These are phyloP conservation scores for Linum tenue DNA, from an alignment of 345 rosid genomes.

Conservation along the genomic window DNA sequence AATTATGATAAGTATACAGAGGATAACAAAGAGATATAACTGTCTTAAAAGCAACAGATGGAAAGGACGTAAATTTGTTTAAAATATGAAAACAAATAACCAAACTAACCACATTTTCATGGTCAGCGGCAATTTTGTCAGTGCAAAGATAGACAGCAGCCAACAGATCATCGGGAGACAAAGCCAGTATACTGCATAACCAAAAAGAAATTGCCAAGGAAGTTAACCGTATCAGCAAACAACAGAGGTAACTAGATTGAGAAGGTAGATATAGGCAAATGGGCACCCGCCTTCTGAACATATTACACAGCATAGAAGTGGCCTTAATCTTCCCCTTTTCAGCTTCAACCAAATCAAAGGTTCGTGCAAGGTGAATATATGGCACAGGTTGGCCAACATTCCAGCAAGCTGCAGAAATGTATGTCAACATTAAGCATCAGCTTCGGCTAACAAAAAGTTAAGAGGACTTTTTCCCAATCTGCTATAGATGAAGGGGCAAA, in stretches of 20 bases:
- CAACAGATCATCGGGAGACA: constrained; percentile 80
- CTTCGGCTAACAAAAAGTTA: background rate
- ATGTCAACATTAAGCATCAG: constrained; percentile 12
- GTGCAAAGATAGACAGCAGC: constrained; percentile 83
- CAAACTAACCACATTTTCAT: constrained; percentile 58
- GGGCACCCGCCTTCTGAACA: constrained; percentile 73
- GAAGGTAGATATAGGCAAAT: background rate
- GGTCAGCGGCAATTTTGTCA: constrained; percentile 79
- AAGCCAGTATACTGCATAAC: constrained; percentile 61
- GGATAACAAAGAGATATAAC: background rate
- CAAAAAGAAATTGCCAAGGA: constrained; percentile 13
- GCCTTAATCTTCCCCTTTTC: constrained; percentile 87
- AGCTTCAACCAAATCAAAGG: constrained; percentile 70
- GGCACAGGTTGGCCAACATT: constrained; percentile 66
- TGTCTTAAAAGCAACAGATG: background rate
- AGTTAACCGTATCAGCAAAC: constrained; percentile 8
- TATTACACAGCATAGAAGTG: constrained; percentile 78
- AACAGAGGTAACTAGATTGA: background rate
- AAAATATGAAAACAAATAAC: background rate
- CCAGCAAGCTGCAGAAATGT: constrained; percentile 67
- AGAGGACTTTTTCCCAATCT: constrained; percentile 6
- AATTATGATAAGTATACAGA: background rate
- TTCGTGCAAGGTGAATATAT: constrained; percentile 70
- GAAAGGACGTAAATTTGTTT: background rate
- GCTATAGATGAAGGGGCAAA: constrained; percentile 22